These are phyloP conservation scores for Sugiyamaella sp. DNA, from an alignment of 1,139 yeast species.

Conservation along the genomic window DNA sequence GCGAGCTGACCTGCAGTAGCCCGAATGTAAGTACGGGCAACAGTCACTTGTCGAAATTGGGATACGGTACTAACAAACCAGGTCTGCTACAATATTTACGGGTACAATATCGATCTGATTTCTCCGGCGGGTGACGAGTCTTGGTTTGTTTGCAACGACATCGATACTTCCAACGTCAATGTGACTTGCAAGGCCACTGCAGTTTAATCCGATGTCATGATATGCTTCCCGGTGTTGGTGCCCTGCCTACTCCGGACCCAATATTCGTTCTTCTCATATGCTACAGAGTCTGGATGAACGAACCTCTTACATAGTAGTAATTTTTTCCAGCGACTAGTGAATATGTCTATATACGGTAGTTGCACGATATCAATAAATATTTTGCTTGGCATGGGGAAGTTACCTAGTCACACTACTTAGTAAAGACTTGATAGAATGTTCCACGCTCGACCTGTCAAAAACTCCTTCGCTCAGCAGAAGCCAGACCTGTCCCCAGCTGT, in stretches of 20 bases:
- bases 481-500: slow-evolving; percentile 11
- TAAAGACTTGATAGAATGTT: background rate
- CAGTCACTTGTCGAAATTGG: background rate
- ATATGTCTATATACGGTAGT: too few relatives aligned
- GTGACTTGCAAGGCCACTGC: slow-evolving; percentile 3
- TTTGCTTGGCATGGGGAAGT: too few relatives aligned
- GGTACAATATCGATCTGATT: slow-evolving; percentile 6
- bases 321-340: too few relatives aligned
- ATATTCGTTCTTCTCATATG: too few relatives aligned
- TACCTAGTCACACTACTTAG: background rate
- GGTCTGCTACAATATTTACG: slow-evolving; percentile 14
- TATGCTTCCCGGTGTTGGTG: too few relatives aligned
- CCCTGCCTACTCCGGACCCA: too few relatives aligned
- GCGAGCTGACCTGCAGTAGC: slow-evolving; percentile 9
- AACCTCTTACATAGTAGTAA: too few relatives aligned
- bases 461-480: slow-evolving; percentile 3
- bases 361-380: too few relatives aligned
- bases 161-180: slow-evolving; percentile 8
- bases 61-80: background rate
- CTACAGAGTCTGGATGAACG: too few relatives aligned
- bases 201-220: too few relatives aligned
- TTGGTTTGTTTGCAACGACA: slow-evolving; percentile 9
- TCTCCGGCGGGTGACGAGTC: slow-evolving; percentile 9
- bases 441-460: background rate
- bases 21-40: background rate